Conservation (phyloP, 306 rosid species). For the Acmispon strigosus region DNA sequence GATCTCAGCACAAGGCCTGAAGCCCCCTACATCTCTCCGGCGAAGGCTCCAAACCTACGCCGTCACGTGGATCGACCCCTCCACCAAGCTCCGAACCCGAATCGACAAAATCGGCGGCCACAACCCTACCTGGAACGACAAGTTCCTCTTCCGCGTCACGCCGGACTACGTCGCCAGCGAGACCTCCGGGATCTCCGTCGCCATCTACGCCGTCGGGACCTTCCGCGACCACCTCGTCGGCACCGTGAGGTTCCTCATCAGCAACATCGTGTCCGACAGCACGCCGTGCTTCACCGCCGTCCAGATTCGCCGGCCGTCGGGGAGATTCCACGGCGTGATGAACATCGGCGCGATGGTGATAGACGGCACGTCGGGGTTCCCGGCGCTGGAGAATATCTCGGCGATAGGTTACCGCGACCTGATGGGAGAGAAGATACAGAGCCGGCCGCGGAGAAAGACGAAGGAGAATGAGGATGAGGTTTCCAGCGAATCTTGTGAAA, state of each 20-base stretch:
- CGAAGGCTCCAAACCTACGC: constrained; percentile 62
- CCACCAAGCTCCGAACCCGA: constrained; percentile 57
- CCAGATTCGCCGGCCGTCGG: constrained; percentile 78
- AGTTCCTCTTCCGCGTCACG: constrained; percentile 71
- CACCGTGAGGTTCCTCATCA: constrained; percentile 62
- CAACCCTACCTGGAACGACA: constrained; percentile 92
- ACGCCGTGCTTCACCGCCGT: constrained; percentile 53
- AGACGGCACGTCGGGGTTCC: constrained; percentile 37
- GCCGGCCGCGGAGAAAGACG: constrained; percentile 3
- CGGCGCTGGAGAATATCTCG: constrained; percentile 31
- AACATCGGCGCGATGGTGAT: constrained; percentile 59
- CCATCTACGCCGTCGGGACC: constrained; percentile 60
- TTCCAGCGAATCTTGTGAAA: constrained; percentile 34
- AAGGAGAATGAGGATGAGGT: background rate
- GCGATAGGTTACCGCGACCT: constrained; percentile 75
- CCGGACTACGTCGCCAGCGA: constrained; percentile 63
- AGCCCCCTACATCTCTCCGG: constrained; percentile 34
- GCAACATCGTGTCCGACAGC: constrained; percentile 41
- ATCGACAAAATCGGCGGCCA: constrained; percentile 58
- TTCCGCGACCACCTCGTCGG: constrained; percentile 59
- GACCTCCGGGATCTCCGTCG: constrained; percentile 57
- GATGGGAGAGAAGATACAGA: constrained; percentile 43
- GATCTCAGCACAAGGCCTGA: constrained; percentile 83
- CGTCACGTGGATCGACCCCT: constrained; percentile 54
- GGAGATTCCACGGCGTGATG: constrained; percentile 73